A percentile compares a stretch with the other conserved stretches of the same genome.
These are phyloP conservation scores for Flueggea neowawraea DNA, from an alignment of 441 rosid species.

Conservation along the genomic window DNA sequence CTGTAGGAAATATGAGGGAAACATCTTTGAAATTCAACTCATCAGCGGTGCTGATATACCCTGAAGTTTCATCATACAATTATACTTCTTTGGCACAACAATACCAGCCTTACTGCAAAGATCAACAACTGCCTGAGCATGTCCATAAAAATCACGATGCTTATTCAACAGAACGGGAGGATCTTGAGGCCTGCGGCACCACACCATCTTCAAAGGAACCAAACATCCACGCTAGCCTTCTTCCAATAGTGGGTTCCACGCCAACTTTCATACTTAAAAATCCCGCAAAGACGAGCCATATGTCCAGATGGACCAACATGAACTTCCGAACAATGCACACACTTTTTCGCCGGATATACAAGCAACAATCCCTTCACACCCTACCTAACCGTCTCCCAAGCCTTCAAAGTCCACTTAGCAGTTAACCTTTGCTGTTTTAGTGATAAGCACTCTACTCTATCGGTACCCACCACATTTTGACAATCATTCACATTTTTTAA, in stretches of 20 bases:
- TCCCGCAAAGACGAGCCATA: conserved; percentile 71
- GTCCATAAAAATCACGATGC: conserved; percentile 73
- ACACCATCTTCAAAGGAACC: conserved; percentile 72
- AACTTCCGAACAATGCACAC: conserved; percentile 72
- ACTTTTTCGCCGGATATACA: conserved; percentile 72
- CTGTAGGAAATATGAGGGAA: background rate
- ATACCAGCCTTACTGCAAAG: conserved; percentile 79
- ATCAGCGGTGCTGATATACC: conserved; percentile 44
- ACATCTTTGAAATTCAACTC: background rate
- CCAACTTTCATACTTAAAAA: conserved; percentile 75
- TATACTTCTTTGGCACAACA: conserved; percentile 47
- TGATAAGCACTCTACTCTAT: conserved; percentile 29
- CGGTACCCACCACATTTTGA: conserved; percentile 12
- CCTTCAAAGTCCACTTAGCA: conserved; percentile 55
- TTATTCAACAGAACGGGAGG: conserved; percentile 63
- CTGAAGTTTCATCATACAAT: conserved; percentile 64
- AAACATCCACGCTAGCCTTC: conserved; percentile 67
- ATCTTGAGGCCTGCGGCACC: conserved; percentile 79
- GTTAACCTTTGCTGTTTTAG: conserved; percentile 34
- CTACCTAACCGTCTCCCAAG: conserved; percentile 68
- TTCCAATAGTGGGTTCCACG: conserved; percentile 76
- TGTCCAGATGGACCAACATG: conserved; percentile 87
- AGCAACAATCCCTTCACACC: conserved; percentile 56
- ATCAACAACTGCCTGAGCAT: conserved; percentile 76
- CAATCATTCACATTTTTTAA: conserved; percentile 25